These are phyloP conservation scores for Didymosphaeria variabile DNA, from an alignment of 2,329 filamentous ascomycete species.

Conservation along the genomic window DNA sequence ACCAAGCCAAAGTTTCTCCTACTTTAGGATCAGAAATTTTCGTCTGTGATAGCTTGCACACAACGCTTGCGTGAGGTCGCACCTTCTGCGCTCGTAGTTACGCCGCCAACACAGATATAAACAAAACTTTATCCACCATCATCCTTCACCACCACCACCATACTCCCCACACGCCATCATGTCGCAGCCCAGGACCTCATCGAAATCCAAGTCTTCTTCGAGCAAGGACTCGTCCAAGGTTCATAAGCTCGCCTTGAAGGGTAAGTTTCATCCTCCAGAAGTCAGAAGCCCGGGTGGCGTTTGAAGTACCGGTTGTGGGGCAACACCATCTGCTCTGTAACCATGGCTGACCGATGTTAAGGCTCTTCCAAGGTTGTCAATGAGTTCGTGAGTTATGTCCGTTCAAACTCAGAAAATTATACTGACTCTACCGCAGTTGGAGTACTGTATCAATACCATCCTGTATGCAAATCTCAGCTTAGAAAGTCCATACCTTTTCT, in stretches of 20 bases:
- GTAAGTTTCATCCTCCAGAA: conserved; percentile 54
- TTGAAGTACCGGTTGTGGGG: background rate
- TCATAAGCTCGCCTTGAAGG: conserved; percentile 92
- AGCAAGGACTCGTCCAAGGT: conserved; percentile 81
- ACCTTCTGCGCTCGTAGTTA: conserved; percentile 25
- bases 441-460: conserved; percentile 98
- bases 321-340: too few species aligned
- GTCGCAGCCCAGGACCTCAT: conserved; percentile 42
- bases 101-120: conserved; percentile 43
- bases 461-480: conserved; percentile 64
- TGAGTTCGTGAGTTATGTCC: conserved; percentile 79
- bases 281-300: background rate
- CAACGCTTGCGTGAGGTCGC: background rate
- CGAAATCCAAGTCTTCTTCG: conserved; percentile 46
- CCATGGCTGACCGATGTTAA: conserved; percentile 32
- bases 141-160: conserved; percentile 12
- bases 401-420: background rate
- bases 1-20: background rate
- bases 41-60: background rate
- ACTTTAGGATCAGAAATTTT: background rate
- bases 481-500: background rate
- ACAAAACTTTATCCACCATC: conserved; percentile 27
- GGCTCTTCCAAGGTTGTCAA: conserved; percentile 86
- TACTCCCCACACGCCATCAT: conserved; percentile 26
- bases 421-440: conserved; percentile 68